Percentiles rank a stretch among this genome's conserved stretches.
These are phyloP conservation scores for Phytopythium montanum DNA, from an alignment of 352 stramenopile species.

Conservation along the genomic window DNA sequence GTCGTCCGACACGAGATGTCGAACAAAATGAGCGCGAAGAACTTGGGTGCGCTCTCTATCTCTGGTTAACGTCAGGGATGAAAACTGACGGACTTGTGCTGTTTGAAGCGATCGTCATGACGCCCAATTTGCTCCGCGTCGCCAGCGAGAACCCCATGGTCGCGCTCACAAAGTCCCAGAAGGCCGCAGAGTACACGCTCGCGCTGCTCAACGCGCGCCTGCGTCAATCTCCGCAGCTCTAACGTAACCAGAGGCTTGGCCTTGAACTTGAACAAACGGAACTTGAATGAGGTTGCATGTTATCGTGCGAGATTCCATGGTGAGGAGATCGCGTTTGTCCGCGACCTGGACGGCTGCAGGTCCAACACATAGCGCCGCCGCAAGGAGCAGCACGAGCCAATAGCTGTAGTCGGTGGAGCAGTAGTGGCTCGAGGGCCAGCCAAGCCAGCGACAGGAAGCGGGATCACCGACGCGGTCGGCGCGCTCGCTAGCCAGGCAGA, in stretches of 20 bases:
- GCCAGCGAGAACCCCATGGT: slow-evolving; percentile 64
- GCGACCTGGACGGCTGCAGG: slow-evolving; percentile 58
- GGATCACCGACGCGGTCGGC: neutral
- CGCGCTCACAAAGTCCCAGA: slow-evolving; percentile 65
- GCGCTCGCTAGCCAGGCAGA: slow-evolving; percentile 2
- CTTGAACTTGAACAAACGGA: no score
- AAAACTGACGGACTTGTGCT: neutral
- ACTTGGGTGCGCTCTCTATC: slow-evolving; percentile 62
- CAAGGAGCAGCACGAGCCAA: slow-evolving; percentile 53
- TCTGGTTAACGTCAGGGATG: no score
- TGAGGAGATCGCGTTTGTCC: slow-evolving; percentile 83
- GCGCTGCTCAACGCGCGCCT: slow-evolving; percentile 42
- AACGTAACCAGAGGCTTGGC: no score
- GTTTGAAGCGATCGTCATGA: slow-evolving; percentile 68
- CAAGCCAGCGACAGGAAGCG: slow-evolving; percentile 14
- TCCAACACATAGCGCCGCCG: slow-evolving; percentile 40
- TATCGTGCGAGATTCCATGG: no score
- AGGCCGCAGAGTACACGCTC: slow-evolving; percentile 65
- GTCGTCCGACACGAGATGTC: slow-evolving; percentile 45
- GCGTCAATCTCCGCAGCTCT: no score
- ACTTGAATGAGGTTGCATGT: no score
- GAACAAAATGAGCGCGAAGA: slow-evolving; percentile 83
- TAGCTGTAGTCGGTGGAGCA: slow-evolving; percentile 8
- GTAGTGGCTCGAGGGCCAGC: slow-evolving; percentile 53
- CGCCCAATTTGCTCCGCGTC: slow-evolving; percentile 73